A percentile compares a stretch with the other conserved stretches of the same genome.
These are phyloP conservation scores for Metrosideros polymorpha DNA, from an alignment of 441 rosid species.

Conservation along the genomic window DNA sequence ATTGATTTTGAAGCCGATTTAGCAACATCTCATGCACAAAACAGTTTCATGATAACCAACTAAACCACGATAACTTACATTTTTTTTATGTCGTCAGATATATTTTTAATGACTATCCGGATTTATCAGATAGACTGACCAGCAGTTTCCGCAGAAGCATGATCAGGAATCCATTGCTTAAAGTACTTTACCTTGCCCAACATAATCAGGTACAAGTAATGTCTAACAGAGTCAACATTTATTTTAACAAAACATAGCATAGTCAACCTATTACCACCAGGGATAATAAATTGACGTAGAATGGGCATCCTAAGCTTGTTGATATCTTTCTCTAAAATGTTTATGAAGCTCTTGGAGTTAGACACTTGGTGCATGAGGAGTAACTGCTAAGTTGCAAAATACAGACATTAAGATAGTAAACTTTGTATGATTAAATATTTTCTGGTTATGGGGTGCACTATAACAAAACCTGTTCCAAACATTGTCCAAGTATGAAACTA, in stretches of 20 bases:
- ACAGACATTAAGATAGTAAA: neutral
- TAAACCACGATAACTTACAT: neutral
- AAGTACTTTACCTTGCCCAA: neutral
- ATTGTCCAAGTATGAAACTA: neutral
- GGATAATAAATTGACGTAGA: neutral
- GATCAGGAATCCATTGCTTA: neutral
- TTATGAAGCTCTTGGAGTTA: neutral
- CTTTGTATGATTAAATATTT: neutral
- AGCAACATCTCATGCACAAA: neutral
- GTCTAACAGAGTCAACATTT: neutral
- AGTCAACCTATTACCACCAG: neutral
- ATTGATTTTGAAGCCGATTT: neutral
- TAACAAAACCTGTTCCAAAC: neutral
- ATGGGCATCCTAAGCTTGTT: neutral
- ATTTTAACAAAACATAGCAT: neutral
- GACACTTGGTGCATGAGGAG: neutral
- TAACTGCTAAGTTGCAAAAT: neutral
- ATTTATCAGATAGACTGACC: neutral
- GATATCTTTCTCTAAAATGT: neutral
- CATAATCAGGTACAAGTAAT: neutral
- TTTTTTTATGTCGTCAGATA: neutral
- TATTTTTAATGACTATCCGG: neutral
- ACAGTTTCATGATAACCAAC: neutral
- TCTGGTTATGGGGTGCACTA: neutral
- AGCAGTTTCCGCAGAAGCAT: neutral